These are phyloP conservation scores for Endoconidiophora polonica DNA, from an alignment of 2,329 filamentous ascomycete genomes.

Conservation along the genomic window DNA sequence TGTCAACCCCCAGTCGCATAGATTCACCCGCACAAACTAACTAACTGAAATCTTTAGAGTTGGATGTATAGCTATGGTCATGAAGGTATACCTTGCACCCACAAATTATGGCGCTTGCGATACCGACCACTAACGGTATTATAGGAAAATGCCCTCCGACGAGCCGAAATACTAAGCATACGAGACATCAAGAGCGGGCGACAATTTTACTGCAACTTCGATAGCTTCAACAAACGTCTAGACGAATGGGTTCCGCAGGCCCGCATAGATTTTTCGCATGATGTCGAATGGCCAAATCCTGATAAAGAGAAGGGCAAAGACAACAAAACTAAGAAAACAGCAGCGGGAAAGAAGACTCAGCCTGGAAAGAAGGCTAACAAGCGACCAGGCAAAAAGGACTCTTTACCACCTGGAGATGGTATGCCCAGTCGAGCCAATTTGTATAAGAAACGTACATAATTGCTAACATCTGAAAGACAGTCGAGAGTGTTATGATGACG, in stretches of 20 bases:
- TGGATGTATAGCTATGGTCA: conserved; percentile 44
- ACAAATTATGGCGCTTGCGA: not conserved
- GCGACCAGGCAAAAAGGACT: conserved; percentile 36
- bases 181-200: conserved; percentile 75
- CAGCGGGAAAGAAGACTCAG: conserved; percentile 39
- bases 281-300: conserved; percentile 91
- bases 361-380: conserved; percentile 43
- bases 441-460: not conserved
- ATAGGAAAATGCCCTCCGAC: conserved; percentile 62
- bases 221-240: conserved; percentile 84
- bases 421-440: conserved; percentile 23
- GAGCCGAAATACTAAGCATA: conserved; percentile 93
- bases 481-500: conserved; percentile 37
- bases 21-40: not conserved
- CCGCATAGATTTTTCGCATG: conserved; percentile 71
- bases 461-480: conserved; percentile 19
- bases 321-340: conserved; percentile 54
- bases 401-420: conserved; percentile 33
- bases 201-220: conserved; percentile 92
- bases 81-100: conserved; percentile 22
- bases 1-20: conserved; percentile 5
- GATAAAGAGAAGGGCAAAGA: conserved; percentile 72
- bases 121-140: not conserved
- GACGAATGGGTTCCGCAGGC: conserved; percentile 75
- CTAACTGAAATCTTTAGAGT: conserved; percentile 20